These are phyloP conservation scores for Erucastrum elatum DNA, from an alignment of 345 rosid genomes.

Conservation along the genomic window DNA sequence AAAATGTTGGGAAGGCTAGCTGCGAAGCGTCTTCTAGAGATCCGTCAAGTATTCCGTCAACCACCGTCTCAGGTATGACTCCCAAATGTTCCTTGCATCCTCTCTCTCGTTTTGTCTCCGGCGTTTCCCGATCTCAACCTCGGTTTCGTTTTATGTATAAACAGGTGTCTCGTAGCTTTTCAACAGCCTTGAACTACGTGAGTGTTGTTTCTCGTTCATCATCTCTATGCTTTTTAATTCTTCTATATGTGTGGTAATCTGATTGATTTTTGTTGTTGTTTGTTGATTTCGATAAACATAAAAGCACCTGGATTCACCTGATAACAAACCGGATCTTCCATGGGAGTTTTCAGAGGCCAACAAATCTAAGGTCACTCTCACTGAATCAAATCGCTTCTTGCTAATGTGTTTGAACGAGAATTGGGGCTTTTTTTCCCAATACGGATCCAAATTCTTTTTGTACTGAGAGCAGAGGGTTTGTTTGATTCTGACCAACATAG, in stretches of 20 bases:
- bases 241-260: background rate
- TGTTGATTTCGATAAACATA: constrained; percentile 18
- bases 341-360: constrained; percentile 79
- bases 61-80: constrained; percentile 52
- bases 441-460: no score
- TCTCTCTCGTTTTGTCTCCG: background rate
- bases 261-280: constrained; percentile 18
- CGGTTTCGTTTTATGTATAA: background rate
- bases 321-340: constrained; percentile 83
- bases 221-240: background rate
- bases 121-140: constrained; percentile 30
- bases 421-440: background rate
- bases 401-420: background rate
- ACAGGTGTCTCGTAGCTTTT: constrained; percentile 67
- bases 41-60: constrained; percentile 74
- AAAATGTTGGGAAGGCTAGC: constrained; percentile 82
- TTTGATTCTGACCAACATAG: no score
- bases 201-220: constrained; percentile 30
- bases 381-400: background rate
- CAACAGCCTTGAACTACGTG: constrained; percentile 92
- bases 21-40: constrained; percentile 71
- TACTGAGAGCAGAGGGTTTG: no score
- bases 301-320: constrained; percentile 86
- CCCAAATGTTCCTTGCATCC: background rate
- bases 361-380: constrained; percentile 50